Percentiles rank a stretch among this genome's conserved stretches.
These are phyloP conservation scores for Claviceps fusiformis DNA, from an alignment of 2,329 filamentous ascomycete species.

Conservation along the genomic window DNA sequence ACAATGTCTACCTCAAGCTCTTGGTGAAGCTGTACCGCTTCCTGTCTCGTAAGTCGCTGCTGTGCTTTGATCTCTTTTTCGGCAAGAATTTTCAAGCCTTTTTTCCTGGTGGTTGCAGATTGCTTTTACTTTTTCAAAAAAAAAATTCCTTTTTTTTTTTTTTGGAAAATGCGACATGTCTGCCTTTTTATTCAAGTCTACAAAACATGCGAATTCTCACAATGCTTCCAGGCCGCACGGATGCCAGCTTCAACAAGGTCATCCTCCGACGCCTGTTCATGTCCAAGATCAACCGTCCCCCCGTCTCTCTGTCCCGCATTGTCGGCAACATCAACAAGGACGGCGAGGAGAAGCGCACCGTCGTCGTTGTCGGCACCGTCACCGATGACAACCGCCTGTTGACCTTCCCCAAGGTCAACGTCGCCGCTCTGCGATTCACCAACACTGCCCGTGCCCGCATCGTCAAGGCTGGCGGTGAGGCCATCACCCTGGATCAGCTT, in stretches of 20 bases:
- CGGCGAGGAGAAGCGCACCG: slow-evolving; percentile 62
- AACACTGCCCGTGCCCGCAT: slow-evolving; percentile 91
- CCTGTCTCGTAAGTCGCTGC: slow-evolving; percentile 58
- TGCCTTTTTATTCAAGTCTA: background rate
- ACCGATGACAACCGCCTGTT: slow-evolving; percentile 96
- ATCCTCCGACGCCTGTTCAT: slow-evolving; percentile 95
- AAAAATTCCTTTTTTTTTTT: too few species aligned
- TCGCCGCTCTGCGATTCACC: slow-evolving; percentile 94
- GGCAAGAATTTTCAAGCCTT: background rate
- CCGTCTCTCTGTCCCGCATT: slow-evolving; percentile 88
- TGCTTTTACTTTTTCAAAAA: background rate
- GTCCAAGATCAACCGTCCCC: slow-evolving; percentile 96
- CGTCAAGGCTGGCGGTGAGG: slow-evolving; percentile 83
- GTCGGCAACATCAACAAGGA: slow-evolving; percentile 53
- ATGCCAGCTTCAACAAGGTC: slow-evolving; percentile 97
- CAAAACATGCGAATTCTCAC: slow-evolving; percentile 4
- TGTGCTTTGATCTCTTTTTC: slow-evolving; percentile 25
- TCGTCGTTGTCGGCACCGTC: slow-evolving; percentile 88
- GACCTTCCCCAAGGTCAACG: slow-evolving; percentile 77
- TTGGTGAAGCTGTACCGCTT: slow-evolving; percentile 98
- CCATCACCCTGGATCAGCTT: slow-evolving; percentile 92
- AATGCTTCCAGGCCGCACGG: slow-evolving; percentile 62
- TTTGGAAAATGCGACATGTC: background rate
- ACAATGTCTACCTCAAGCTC: slow-evolving; percentile 95
- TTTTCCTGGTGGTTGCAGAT: background rate